Evolutionary conservation across 805 yeast species (phyloP), one percentile per base, ranked within the genome.

Genomic region (Wickerhamiella allomyrinae): DNA sequence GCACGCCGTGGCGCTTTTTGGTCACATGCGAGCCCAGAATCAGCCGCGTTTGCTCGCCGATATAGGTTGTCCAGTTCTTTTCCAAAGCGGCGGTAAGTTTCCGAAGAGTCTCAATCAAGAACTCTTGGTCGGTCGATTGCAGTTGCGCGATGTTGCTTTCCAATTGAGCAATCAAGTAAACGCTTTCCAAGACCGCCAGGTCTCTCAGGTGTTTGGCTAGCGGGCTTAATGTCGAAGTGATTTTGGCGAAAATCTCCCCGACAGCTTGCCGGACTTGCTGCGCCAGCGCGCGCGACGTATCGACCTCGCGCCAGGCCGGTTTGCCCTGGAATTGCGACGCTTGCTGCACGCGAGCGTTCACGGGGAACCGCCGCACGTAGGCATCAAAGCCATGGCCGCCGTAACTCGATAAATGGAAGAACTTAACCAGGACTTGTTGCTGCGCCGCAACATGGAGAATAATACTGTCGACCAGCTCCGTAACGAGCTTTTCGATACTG

Each of bases 101-200:
- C 24, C 64, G 66, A 46, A 79, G 63, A 41, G 69, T 63, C 31
- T 69, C 66, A 45, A 71, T 62, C 17, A 71, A 60, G 50, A 70
- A 83, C 48, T 82, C 94, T 53, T 79, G 86, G 55, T 74, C 72
- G 1, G 78, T 65, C 7, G 71, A 60, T 8, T 69, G 69, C 15
- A 66, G 54, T 9, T 51, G 54, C 20, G 50, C 51, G 5, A 59
- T 50, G n/a, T 62, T 57, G 20, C 59, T 50, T 44, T 75, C 77
- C 8, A 74, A 49, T 29, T 65, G 56, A 1, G 66, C 50, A 37
- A 70, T 46, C 1, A 73, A 49, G 3, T 65, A 59, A 1, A 77
- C 74, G 13, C 63, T 57, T 24, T 67, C 64, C 9, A 69, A 54
- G 29, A 62, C 60, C 29, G 65, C 62, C 13, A 55, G 49, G 58